Evolutionary conservation across 768 basidiomycete genomes (phyloP).

Genomic region (Mycena vitilis): DNA sequence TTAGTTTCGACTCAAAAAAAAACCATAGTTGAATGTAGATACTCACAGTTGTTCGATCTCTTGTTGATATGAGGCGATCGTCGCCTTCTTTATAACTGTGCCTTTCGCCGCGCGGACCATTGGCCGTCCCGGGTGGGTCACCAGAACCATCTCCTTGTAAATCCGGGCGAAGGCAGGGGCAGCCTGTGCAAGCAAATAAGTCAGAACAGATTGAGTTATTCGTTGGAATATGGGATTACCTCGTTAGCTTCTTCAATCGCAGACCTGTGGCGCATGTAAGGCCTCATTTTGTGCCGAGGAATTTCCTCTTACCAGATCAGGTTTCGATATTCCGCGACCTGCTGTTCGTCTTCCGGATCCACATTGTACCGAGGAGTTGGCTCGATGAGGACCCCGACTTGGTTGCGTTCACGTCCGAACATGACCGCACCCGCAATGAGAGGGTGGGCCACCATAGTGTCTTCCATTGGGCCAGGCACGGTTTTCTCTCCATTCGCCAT

Average conservation of each 20-base stretch:
- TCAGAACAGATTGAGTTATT: neutral
- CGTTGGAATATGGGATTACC: neutral
- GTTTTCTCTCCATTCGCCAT: conserved; percentile 46
- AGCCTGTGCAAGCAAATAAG: conserved; percentile 18
- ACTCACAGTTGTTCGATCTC: conserved; percentile 61
- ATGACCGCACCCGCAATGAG: conserved; percentile 29
- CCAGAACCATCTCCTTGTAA: conserved; percentile 65
- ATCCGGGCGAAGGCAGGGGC: conserved; percentile 59
- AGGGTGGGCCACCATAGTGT: conserved; percentile 34
- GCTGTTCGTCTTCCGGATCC: neutral
- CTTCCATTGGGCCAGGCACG: conserved; percentile 44
- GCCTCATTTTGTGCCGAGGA: neutral
- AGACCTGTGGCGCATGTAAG: conserved; percentile 40
- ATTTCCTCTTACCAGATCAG: conserved; percentile 48
- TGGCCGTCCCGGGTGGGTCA: conserved; percentile 51
- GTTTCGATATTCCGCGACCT: conserved; percentile 45
- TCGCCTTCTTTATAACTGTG: conserved; percentile 58
- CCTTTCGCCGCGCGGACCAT: conserved; percentile 61
- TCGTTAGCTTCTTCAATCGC: conserved; percentile 58
- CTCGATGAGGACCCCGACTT: conserved; percentile 39
- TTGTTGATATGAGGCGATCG: conserved; percentile 52
- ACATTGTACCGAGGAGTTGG: conserved; percentile 37
- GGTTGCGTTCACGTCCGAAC: conserved; percentile 32
- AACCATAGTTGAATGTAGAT: no score
- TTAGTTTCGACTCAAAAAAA: neutral